phyloP scores from a whole-genome alignment of 2,329 filamentous ascomycete species.

The Trichoderma atroviride region DNA sequence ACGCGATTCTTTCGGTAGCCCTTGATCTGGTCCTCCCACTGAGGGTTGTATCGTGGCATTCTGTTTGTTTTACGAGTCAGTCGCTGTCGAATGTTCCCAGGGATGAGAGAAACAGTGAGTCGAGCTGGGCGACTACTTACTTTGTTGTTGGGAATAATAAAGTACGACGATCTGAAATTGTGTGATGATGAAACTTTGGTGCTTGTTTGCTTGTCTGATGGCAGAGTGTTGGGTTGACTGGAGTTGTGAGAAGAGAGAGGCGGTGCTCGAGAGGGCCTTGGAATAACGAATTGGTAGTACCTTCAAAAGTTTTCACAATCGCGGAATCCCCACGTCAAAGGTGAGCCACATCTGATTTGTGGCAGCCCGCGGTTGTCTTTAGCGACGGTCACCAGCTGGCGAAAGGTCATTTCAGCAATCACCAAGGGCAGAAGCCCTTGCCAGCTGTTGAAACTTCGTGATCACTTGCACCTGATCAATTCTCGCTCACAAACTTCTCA shows the following conservation, averaged over 20 bases:
- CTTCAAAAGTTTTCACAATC: neutral
- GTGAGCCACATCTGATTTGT: neutral
- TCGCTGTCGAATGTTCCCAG: neutral
- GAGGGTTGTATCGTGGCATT: neutral
- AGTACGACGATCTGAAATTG: neutral
- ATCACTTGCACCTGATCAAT: no score
- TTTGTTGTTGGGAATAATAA: neutral
- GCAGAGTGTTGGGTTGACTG: neutral
- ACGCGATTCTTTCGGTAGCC: neutral
- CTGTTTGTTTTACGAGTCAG: neutral
- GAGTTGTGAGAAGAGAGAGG: neutral
- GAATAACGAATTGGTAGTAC: neutral
- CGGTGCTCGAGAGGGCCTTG: neutral
- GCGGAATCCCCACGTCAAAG: neutral
- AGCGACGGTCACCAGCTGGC: no score
- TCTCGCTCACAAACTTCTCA: no score
- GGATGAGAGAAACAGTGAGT: neutral
- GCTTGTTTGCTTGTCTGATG: neutral
- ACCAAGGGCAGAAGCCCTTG: no score
- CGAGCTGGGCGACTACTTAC: neutral
- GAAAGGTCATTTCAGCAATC: no score
- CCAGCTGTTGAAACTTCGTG: no score
- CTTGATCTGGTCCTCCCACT: neutral
- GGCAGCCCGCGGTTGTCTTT: no score
- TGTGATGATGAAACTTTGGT: neutral